Base-by-base conservation (phyloP, 176 grass and related monocot genomes). In the Phoenix roebelenii region DNA sequence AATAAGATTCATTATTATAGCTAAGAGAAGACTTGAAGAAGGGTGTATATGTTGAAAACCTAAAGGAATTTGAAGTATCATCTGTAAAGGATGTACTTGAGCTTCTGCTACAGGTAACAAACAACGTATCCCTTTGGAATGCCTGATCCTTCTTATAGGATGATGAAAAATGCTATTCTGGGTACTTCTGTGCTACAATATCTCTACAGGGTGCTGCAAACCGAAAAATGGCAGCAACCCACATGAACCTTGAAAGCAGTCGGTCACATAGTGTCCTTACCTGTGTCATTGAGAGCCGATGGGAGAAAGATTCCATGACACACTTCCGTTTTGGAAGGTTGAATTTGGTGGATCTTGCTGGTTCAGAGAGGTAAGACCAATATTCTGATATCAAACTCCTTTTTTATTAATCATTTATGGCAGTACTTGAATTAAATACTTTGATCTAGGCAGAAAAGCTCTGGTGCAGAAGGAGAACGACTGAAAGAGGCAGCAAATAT, bases 401-500 rank as follows among this genome's bases (percentile, higher is more conserved):
- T 44, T 44, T 44, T 44, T 10, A 14, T 44, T 44, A 44, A 0
- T 2, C 35, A 44, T 64, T 50, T 64, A 15, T 23, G 17, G 51
- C 22, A 64, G 12, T 64, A 51, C 7, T 16, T 10, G 10, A 3
- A 51, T 15, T 51, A 2, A 18, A 51, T 51, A 44, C 35, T 58
- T 69, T 32, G 56, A 75, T 81, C 69, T 84, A 95, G 90, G 83
- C 86, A 95, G 80, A 95, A 89, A 84, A 90, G 83, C 72, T 95
- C 90, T 54, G 91, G 86, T 55, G 86, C 86, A 49, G 91, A 90
- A 77, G 91, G 90, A 74, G 90, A 95, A 63, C 86, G 91, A 16
- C 72, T 95, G 73, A 95, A 95, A 78, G 91, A 95, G 87, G 91
- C 91, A 64, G 83, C 91, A 70, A 95, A 86, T 61, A 95, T 95